phyloP scores from a whole-genome alignment of 73 alveolate genomes.

The Paramecium tetraurelia region DNA sequence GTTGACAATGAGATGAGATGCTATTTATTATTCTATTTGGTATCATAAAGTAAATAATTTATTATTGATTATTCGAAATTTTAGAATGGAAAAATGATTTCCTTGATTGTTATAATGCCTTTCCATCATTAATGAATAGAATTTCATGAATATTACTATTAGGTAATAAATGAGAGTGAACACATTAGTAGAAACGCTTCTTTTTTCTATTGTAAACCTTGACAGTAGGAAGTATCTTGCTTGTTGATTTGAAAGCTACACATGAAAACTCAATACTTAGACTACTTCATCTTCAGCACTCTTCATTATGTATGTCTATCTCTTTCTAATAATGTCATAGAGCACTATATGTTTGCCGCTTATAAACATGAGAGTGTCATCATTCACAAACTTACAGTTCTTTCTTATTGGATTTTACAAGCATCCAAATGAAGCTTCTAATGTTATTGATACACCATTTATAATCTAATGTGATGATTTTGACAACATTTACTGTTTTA shows the following conservation, averaged over 20 bases:
- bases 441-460: conserved; percentile 50
- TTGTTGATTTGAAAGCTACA: conserved; percentile 47
- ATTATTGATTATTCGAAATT: too few species aligned
- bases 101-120: too few species aligned
- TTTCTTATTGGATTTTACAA: conserved; percentile 44
- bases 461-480: conserved; percentile 16
- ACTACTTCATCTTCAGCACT: conserved; percentile 50
- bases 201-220: conserved; percentile 51
- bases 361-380: conserved; percentile 50
- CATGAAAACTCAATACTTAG: conserved; percentile 10
- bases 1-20: conserved; percentile 29
- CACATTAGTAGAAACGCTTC: not conserved
- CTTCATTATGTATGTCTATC: conserved; percentile 52
- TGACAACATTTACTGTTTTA: not conserved
- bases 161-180: conserved; percentile 41
- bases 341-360: conserved; percentile 57
- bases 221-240: conserved; percentile 40
- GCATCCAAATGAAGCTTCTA: conserved; percentile 59
- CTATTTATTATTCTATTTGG: not conserved
- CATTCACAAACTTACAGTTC: conserved; percentile 41
- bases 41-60: too few species aligned
- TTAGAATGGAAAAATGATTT: too few species aligned
- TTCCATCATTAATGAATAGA: conserved; percentile 27
- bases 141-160: conserved; percentile 32
- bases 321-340: conserved; percentile 41